A percentile compares a stretch with the other conserved stretches of the same genome.
phyloP scores from a whole-genome alignment of 2,329 filamentous ascomycete genomes.

The Xylariomycetidae sp. region DNA sequence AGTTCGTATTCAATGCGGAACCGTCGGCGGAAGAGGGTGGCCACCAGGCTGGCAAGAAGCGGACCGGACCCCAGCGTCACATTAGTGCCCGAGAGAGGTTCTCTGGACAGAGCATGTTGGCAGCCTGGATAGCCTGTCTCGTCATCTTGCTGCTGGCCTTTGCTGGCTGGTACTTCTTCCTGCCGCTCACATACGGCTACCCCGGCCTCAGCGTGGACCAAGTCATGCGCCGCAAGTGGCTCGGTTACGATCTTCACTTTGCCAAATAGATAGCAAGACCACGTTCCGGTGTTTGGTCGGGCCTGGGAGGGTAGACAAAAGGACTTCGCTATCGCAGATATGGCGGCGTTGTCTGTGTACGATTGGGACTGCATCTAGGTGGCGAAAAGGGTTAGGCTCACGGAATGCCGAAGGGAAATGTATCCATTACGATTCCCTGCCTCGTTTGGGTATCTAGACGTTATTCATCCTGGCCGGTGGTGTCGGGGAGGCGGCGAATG shows the following conservation, averaged over 20 bases:
- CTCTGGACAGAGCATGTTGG: conserved; percentile 67
- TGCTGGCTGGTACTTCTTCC: conserved; percentile 86
- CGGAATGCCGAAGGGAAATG: conserved; percentile 8
- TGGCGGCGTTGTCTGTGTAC: too few species aligned
- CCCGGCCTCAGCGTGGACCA: conserved; percentile 76
- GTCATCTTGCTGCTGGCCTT: conserved; percentile 64
- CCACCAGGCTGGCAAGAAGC: conserved; percentile 44
- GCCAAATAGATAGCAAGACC: conserved; percentile 75
- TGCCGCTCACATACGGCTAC: conserved; percentile 91
- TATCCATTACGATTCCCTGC: conserved; percentile 13
- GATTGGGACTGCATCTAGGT: too few species aligned
- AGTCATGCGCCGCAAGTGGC: conserved; percentile 84
- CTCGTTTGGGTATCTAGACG: too few species aligned
- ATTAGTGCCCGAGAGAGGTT: conserved; percentile 78
- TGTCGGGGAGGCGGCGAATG: too few species aligned
- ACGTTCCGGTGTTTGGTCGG: too few species aligned
- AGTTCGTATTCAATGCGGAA: conserved; percentile 94
- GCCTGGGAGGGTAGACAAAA: too few species aligned
- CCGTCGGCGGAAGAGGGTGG: conserved; percentile 54
- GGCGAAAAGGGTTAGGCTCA: conserved; percentile 12
- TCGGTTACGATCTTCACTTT: conserved; percentile 96
- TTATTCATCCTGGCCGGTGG: too few species aligned
- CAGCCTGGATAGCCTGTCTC: conserved; percentile 70
- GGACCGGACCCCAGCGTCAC: conserved; percentile 45
- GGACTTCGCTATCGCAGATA: too few species aligned